Conservation (phyloP, 2,329 filamentous ascomycete species). For the Pseudogymnoascus sp. region DNA sequence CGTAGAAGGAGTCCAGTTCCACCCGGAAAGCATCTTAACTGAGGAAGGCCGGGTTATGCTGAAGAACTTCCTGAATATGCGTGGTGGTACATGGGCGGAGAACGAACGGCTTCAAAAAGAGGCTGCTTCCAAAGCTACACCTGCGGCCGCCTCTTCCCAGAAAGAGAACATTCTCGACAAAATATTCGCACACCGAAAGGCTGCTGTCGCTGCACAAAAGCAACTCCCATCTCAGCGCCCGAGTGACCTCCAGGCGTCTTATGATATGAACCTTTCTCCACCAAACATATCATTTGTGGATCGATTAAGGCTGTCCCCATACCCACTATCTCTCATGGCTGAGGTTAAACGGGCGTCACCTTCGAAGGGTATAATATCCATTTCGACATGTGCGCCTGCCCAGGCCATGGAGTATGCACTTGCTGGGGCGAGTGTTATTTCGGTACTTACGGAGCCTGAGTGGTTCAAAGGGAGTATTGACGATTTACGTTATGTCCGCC, state of each 20-base stretch:
- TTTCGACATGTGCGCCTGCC: conserved; percentile 77
- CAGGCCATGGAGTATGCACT: conserved; percentile 89
- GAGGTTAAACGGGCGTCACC: conserved; percentile 96
- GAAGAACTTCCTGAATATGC: conserved; percentile 81
- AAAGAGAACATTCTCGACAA: conserved; percentile 81
- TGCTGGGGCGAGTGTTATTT: conserved; percentile 92
- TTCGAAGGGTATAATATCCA: conserved; percentile 88
- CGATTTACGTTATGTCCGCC: conserved; percentile 77
- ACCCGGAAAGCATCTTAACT: conserved; percentile 93
- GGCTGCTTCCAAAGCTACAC: conserved; percentile 24
- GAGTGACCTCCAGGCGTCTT: conserved; percentile 76
- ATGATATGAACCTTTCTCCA: conserved; percentile 75
- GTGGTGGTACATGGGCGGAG: conserved; percentile 84
- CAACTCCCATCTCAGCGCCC: conserved; percentile 75
- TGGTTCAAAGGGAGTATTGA: conserved; percentile 99
- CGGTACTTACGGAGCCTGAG: conserved; percentile 94
- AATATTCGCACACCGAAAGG: conserved; percentile 78
- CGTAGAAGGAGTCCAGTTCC: conserved; percentile 96
- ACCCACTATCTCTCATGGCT: conserved; percentile 87
- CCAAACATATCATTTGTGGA: conserved; percentile 74
- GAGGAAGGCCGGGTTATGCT: conserved; percentile 84
- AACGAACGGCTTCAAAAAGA: conserved; percentile 52
- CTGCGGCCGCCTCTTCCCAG: conserved; percentile 36
- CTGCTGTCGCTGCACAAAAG: conserved; percentile 72
- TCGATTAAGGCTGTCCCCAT: conserved; percentile 72